Base-by-base conservation (phyloP, 805 yeast species). In the Pichia kluyveri region DNA sequence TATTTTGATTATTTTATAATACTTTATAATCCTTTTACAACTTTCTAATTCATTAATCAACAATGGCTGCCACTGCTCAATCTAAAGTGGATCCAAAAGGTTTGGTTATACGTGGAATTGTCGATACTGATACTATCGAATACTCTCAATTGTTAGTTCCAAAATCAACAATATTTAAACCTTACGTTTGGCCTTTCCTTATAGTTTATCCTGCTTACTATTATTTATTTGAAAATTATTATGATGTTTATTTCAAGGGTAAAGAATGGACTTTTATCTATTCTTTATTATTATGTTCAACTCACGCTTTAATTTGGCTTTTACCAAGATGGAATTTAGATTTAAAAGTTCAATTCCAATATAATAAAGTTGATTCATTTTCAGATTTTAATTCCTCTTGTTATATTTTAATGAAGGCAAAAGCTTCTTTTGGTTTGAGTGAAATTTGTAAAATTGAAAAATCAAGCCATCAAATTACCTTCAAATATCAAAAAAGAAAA, bases 211-310 rank as follows among this genome's bases (percentile, higher is more conserved):
- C 96, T 7, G 60, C 75, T 18, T 86, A 86, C 63, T 69, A 70
- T 46, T 79, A 84, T 58, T 63, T 86, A 38, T 91, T 86, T 63
- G 58, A 65, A 50, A 68, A 69, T 51, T 78, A 82, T 49, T 91
- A 91, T 65, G 98, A 91, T 49, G 71, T 68, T 49, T 86, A 86
- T 62, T 84, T 91, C 59, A 84, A 76, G 41, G 96, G 96, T 27
- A 76, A 83, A 42, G 99, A 91, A 68, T 93, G 99, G 98, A 93
- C 98, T 0, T 87, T 86, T 64, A 93, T 91, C 37, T 90, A 79
- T 60, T 70, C 88, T 26, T 83, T 95, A 51, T 65, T 89, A 7
- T 72, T 90, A 45, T 64, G 83, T 37, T 79, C 96, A 2, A 51
- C 84, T 50, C 95, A 91, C 61, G 69, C 82, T 41, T 70, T 91